Evolutionary conservation across 2,329 filamentous ascomycete species (phyloP).

Genomic region (Fusarium camptoceras): DNA sequence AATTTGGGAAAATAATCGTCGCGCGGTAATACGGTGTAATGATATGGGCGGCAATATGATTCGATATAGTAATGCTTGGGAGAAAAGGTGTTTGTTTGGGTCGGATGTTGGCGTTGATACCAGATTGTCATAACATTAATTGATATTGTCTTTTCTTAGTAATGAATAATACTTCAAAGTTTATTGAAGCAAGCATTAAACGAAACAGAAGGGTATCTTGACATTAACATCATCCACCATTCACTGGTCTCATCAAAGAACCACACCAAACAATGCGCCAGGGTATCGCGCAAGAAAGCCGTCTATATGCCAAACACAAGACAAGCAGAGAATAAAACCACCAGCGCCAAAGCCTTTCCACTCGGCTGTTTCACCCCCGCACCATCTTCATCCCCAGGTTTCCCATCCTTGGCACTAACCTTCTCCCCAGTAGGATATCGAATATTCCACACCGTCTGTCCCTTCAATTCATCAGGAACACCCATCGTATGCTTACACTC

Average conservation of each 20-base stretch:
- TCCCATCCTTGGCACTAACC: constrained; percentile 51
- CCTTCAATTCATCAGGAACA: constrained; percentile 49
- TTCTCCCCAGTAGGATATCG: constrained; percentile 58
- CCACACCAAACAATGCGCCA: neutral
- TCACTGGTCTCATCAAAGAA: neutral
- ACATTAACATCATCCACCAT: constrained; percentile 23
- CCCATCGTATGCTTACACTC: constrained; percentile 58
- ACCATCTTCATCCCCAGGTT: constrained; percentile 21
- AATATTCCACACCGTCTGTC: constrained; percentile 60
- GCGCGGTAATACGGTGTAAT: neutral
- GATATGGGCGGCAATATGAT: too few relatives aligned
- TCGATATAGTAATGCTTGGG: fast-evolving
- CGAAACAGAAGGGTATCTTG: constrained; percentile 40
- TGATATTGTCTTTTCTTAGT: neutral
- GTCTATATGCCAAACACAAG: constrained; percentile 20
- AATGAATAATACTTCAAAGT: neutral
- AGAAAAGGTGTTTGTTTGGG: neutral
- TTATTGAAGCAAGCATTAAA: constrained; percentile 13
- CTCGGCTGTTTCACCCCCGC: constrained; percentile 12
- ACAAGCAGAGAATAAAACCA: constrained; percentile 31
- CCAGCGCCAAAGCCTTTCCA: constrained; percentile 17
- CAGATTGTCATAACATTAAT: constrained; percentile 28
- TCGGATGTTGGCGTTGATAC: constrained; percentile 8
- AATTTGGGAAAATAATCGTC: constrained; percentile 39
- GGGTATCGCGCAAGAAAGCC: neutral